Conservation (phyloP, 139 green algal species). For the Edaphochlamys debaryana region DNA sequence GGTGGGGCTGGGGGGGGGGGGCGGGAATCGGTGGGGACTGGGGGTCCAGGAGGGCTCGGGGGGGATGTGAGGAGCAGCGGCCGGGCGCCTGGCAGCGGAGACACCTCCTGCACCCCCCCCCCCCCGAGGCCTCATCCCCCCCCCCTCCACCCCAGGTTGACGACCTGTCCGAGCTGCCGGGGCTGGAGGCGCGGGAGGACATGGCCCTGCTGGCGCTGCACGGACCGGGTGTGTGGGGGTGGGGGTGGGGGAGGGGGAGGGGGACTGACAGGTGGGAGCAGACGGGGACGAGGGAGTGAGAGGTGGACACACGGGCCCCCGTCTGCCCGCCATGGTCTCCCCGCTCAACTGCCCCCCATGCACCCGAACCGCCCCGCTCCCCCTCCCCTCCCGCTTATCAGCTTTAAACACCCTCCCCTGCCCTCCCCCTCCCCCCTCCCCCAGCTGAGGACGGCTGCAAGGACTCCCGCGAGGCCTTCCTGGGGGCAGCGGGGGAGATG, state of each 20-base stretch:
- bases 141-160: neutral
- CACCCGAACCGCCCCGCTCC: no score
- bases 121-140: no score
- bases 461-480: constrained; percentile 23
- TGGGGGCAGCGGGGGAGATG: constrained; percentile 20
- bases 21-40: no score
- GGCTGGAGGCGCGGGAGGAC: constrained; percentile 43
- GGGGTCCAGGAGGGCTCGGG: no score
- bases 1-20: neutral
- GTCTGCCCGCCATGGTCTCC: no score
- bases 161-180: constrained; percentile 1
- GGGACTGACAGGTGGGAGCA: neutral
- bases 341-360: no score
- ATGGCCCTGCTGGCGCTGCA: constrained; percentile 36
- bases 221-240: neutral
- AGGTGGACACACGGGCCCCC: no score
- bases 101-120: neutral
- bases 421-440: neutral
- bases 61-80: no score
- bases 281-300: neutral
- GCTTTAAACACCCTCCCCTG: no score
- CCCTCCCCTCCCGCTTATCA: no score
- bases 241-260: neutral
- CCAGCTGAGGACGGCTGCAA: constrained; percentile 22
- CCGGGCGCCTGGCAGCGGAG: no score